Evolutionary conservation across 768 basidiomycete genomes (phyloP), one percentile per base, ranked within the genome.

Genomic region (Tubosaeta sp.): DNA sequence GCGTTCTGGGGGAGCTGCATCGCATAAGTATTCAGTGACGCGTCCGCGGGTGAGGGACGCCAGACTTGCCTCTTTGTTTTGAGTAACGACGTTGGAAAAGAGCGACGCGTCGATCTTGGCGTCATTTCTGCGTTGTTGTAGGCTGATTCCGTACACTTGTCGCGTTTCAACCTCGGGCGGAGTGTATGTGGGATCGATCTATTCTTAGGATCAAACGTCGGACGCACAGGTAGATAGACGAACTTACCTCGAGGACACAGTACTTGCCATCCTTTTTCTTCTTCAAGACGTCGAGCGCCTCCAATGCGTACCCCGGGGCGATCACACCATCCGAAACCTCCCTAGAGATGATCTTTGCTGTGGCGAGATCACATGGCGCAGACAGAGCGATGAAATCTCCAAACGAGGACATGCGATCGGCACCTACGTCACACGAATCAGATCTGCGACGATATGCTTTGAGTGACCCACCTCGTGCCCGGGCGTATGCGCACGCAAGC

Each of bases 221-320:
- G 3, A 16, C 10, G n/a, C n/a, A 5, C 5, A 22, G 36, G 39
- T 21, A 32, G 14, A 49, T 19, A 34, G 31, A 27, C 4, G 44
- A 71, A 19, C 18, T 40, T 55, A 93, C 94, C 82, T 96, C 80
- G 13, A 99, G 81, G 13, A 99, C 92, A 61, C 95, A 98, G 73
- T 99, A 99, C 68, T 98, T 99, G 29, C 96, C 96, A 13, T 81
- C 91, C 74, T 99, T 99, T 79, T 99, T 99, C 78, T 94, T 97
- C 43, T 77, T 78, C 38, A 99, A 76, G 29, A 96, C 78, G 41
- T 95, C 94, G 8, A 98, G 78, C 0, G 96, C 96, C 59, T 92
- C 90, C 0, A 77, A 69, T 19, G 85, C 79, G 67, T 94, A 99
- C 38, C 93, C 94, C 1, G 96, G 95, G 2, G 96, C 95, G 51